Conservation (phyloP, 768 basidiomycete species). For the Tricholoma sp. region DNA sequence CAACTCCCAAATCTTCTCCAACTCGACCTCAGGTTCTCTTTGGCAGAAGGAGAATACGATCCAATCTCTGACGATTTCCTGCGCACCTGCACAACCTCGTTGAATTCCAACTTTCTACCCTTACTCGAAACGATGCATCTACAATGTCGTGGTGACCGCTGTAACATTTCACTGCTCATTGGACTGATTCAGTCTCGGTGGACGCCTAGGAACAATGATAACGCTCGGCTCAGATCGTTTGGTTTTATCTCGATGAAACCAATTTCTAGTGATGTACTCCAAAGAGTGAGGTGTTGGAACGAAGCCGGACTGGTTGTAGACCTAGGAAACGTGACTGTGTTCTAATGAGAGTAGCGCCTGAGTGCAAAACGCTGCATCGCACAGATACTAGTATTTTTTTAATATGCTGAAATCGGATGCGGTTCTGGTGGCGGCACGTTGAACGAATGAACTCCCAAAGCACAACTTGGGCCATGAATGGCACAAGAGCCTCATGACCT, state of each 20-base stretch:
- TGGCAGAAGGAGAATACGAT: conserved; percentile 27
- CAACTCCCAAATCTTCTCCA: conserved; percentile 23
- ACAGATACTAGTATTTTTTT: no score
- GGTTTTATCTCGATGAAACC: conserved; percentile 27
- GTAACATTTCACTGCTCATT: conserved; percentile 20
- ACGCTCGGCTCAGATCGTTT: conserved; percentile 18
- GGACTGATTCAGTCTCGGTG: conserved; percentile 31
- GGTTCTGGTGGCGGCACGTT: no score
- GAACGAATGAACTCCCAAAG: no score
- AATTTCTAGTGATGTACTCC: conserved; percentile 15
- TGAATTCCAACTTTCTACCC: conserved; percentile 16
- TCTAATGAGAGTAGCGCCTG: background rate
- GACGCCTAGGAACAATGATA: conserved; percentile 6
- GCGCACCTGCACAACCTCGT: conserved; percentile 9
- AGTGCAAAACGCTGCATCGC: no score
- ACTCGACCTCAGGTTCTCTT: conserved; percentile 31
- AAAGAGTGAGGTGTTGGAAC: conserved; percentile 17
- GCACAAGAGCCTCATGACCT: no score
- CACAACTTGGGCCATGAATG: no score
- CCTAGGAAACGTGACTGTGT: conserved; percentile 1
- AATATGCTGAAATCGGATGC: no score
- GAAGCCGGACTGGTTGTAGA: conserved; percentile 22
- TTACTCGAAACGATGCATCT: conserved; percentile 22
- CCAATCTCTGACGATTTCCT: conserved; percentile 34
- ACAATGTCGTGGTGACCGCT: conserved; percentile 30